Evolutionary conservation across 768 basidiomycete genomes (phyloP).

Genomic region (Rhodotorula graminis): DNA sequence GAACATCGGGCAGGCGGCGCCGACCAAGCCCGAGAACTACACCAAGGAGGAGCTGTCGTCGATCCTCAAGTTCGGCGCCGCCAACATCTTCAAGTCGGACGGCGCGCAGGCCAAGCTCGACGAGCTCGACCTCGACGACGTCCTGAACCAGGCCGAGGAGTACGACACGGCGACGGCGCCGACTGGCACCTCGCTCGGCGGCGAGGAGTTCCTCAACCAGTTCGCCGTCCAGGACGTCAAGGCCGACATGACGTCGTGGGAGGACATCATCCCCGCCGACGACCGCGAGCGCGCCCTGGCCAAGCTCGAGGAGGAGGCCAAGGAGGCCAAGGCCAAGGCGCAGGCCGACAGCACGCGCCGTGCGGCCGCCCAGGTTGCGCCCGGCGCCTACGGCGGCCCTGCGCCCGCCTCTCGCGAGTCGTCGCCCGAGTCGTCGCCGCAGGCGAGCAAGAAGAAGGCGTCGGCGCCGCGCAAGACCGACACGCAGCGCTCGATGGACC

Average conservation of each 20-base stretch:
- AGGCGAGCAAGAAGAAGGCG: conserved; percentile 46
- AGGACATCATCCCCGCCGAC: conserved; percentile 94
- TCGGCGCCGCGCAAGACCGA: conserved; percentile 76
- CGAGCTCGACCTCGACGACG: conserved; percentile 98
- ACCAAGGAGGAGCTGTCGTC: conserved; percentile 96
- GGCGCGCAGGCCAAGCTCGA: conserved; percentile 94
- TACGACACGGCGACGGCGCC: conserved; percentile 85
- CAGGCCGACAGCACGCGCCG: conserved; percentile 65
- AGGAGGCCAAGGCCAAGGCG: conserved; percentile 50
- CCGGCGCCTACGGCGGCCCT: conserved; percentile 73
- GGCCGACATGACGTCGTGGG: conserved; percentile 92
- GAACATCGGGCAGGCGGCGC: conserved; percentile 63
- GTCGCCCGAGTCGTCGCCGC: conserved; percentile 67
- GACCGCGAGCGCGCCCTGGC: conserved; percentile 66
- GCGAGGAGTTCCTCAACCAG: conserved; percentile 89
- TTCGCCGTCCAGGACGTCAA: conserved; percentile 98
- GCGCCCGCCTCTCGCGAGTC: conserved; percentile 56
- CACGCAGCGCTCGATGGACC: conserved; percentile 88
- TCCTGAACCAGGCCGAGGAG: conserved; percentile 90
- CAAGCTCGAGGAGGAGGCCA: conserved; percentile 56
- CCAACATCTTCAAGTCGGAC: conserved; percentile 99
- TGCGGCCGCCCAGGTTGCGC: conserved; percentile 68
- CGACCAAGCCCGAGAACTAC: conserved; percentile 47
- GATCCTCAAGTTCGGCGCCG: conserved; percentile 96
- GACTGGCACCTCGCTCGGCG: conserved; percentile 82